Conservation (phyloP, 164 flowering plant species). For the Akebia trifoliata region DNA sequence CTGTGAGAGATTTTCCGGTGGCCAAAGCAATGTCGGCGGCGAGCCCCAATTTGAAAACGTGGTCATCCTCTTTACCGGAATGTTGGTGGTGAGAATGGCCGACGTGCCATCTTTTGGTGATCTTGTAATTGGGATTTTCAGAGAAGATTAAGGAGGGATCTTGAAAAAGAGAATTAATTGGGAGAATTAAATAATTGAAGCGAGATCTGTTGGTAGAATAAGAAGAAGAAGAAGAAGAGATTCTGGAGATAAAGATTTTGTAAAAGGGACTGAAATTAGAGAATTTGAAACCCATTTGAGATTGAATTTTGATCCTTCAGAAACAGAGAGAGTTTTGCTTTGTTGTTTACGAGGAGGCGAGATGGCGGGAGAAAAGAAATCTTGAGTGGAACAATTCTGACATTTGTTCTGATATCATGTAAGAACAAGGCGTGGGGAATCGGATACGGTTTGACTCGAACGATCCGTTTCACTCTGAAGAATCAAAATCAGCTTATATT, state of each 20-base stretch:
- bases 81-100: slow-evolving; percentile 50
- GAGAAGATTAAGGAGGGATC: slow-evolving; percentile 9
- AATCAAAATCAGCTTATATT: too few species aligned
- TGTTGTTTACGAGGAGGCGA: background rate
- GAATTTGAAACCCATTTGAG: slow-evolving; percentile 27
- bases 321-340: background rate
- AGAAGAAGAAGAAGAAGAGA: slow-evolving; percentile 11
- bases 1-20: slow-evolving; percentile 69
- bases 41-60: slow-evolving; percentile 70
- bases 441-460: too few species aligned
- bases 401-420: too few species aligned
- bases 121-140: slow-evolving; percentile 22
- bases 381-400: background rate
- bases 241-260: slow-evolving; percentile 22
- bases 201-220: background rate
- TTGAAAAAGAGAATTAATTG: slow-evolving; percentile 5
- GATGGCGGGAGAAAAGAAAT: background rate
- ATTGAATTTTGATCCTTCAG: background rate
- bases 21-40: slow-evolving; percentile 69
- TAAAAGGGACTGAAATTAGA: slow-evolving; percentile 20
- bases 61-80: slow-evolving; percentile 46
- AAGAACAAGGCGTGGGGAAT: too few species aligned
- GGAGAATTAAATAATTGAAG: slow-evolving; percentile 7
- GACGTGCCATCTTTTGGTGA: slow-evolving; percentile 56
- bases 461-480: too few species aligned